A percentile compares a stretch with the other conserved stretches of the same genome.
These are phyloP conservation scores for Wickerhamiella allomyrinae DNA, from an alignment of 805 yeast species.

Conservation along the genomic window DNA sequence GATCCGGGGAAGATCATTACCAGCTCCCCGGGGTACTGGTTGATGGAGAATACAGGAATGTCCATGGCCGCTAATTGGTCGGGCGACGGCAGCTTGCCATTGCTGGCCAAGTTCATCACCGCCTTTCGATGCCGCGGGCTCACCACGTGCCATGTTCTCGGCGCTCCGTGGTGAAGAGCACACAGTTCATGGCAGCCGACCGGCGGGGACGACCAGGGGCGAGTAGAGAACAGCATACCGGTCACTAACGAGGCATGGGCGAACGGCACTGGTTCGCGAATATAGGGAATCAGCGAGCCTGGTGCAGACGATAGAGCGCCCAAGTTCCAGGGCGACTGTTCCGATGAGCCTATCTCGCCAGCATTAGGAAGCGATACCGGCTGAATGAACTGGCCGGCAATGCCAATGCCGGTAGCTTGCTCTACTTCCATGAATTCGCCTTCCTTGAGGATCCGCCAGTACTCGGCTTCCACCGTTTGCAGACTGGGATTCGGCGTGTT, in stretches of 20 bases:
- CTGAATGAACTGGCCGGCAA: background rate
- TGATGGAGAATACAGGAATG: conserved; percentile 33
- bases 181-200: conserved; percentile 51
- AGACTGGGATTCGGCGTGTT: background rate
- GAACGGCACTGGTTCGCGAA: conserved; percentile 23
- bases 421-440: conserved; percentile 6
- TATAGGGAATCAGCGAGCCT: conserved; percentile 52
- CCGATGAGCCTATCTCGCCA: background rate
- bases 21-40: conserved; percentile 68
- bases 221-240: background rate
- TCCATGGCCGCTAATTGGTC: conserved; percentile 32
- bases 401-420: conserved; percentile 1
- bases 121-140: conserved; percentile 50
- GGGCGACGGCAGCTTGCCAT: conserved; percentile 37
- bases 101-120: background rate
- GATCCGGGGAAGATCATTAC: conserved; percentile 45
- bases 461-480: conserved; percentile 4
- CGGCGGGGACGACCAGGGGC: background rate
- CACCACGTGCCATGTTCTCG: conserved; percentile 77
- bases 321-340: conserved; percentile 46
- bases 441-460: conserved; percentile 4
- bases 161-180: conserved; percentile 69
- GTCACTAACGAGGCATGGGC: background rate
- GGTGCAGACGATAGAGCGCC: conserved; percentile 54
- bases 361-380: background rate